These are phyloP conservation scores for Debaryomyces singareniensis DNA, from an alignment of 1,139 yeast genomes.

Conservation along the genomic window DNA sequence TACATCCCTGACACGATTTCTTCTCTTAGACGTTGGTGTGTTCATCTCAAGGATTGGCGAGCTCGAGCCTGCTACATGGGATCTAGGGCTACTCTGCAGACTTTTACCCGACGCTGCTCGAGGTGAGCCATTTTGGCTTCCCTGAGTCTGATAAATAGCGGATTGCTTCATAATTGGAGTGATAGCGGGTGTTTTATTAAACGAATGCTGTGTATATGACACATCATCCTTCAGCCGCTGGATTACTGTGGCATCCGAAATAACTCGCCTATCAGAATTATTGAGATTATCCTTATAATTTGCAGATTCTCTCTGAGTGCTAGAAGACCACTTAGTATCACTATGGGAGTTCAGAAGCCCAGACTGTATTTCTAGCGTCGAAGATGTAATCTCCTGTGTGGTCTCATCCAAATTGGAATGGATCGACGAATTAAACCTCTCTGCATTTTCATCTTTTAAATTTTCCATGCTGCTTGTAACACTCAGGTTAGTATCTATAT, in stretches of 20 bases:
- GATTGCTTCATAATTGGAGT: conserved; percentile 25
- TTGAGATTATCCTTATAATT: background rate
- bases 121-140: conserved; percentile 21
- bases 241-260: conserved; percentile 19
- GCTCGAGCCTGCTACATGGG: conserved; percentile 5
- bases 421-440: background rate
- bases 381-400: background rate
- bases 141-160: conserved; percentile 7
- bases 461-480: background rate
- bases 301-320: background rate
- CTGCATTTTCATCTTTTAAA: background rate
- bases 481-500: conserved; percentile 11
- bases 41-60: conserved; percentile 8
- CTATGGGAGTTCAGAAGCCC: background rate
- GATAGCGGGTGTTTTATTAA: conserved; percentile 28
- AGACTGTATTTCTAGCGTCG: background rate
- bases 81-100: conserved; percentile 1
- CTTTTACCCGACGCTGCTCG: conserved; percentile 19
- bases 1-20: conserved; percentile 35
- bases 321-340: too few relatives aligned
- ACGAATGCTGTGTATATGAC: conserved; percentile 6
- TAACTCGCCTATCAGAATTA: conserved; percentile 6
- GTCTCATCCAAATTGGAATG: background rate
- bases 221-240: conserved; percentile 12
- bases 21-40: conserved; percentile 13